A percentile compares a stretch with the other conserved stretches of the same genome.
phyloP scores from a whole-genome alignment of 2,329 filamentous ascomycete species.

The Cercospora berteroae region DNA sequence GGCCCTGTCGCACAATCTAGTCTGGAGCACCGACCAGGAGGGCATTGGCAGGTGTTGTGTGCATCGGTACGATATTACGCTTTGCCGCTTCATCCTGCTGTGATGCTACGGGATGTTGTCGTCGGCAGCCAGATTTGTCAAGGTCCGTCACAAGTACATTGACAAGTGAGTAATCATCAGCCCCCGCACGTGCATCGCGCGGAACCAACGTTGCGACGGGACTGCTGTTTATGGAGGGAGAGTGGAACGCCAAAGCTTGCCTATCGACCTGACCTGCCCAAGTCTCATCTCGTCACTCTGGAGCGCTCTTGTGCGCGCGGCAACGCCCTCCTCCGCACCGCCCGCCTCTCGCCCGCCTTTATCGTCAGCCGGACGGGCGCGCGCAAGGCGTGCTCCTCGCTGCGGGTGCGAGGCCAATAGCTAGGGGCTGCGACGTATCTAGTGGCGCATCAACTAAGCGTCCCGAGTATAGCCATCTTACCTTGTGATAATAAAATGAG shows the following conservation, averaged over 20 bases:
- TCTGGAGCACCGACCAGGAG: background rate
- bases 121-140: background rate
- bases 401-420: background rate
- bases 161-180: background rate
- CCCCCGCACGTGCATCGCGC: background rate
- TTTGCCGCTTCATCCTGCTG: background rate
- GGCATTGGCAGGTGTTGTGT: background rate
- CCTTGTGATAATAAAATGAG: constrained; percentile 3
- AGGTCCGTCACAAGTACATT: background rate
- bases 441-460: background rate
- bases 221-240: background rate
- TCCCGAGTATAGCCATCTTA: background rate
- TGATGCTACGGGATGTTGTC: background rate
- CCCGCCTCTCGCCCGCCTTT: background rate
- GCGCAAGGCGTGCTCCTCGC: background rate
- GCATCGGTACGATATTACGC: background rate
- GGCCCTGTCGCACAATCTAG: background rate
- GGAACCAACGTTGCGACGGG: background rate
- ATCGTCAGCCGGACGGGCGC: background rate
- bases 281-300: background rate
- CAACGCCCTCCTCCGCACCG: background rate
- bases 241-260: background rate
- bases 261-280: background rate
- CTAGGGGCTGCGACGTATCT: background rate
- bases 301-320: background rate